Evolutionary conservation across 225 moss, liverwort and hornwort genomes (phyloP).

Genomic region (Asterella californica): DNA sequence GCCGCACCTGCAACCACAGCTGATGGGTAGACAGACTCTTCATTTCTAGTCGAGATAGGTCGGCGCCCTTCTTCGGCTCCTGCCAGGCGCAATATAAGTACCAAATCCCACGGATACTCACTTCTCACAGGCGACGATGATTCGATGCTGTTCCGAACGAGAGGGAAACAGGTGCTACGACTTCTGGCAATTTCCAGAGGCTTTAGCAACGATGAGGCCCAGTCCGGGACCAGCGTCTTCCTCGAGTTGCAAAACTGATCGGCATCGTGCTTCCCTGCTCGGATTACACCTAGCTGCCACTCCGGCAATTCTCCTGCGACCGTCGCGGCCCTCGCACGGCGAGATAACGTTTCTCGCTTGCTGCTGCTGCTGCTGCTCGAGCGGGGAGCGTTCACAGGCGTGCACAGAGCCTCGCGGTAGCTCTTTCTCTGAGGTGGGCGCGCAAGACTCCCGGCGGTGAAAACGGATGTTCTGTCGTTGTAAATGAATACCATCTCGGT

Average conservation of each 20-base stretch:
- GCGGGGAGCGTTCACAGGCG: neutral
- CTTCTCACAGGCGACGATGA: neutral
- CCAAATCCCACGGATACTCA: constrained; percentile 16
- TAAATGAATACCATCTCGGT: constrained; percentile 27
- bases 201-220: constrained; percentile 3
- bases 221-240: neutral
- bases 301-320: neutral
- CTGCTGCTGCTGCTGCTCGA: neutral
- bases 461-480: constrained; percentile 9
- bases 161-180: neutral
- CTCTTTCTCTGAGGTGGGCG: neutral
- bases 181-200: constrained; percentile 3
- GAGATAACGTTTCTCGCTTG: neutral
- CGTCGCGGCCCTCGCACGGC: neutral
- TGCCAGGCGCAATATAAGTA: constrained; percentile 18
- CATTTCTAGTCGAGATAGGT: neutral
- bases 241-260: too few species aligned
- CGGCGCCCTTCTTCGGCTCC: neutral
- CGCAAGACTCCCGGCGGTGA: neutral
- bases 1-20: constrained; percentile 15
- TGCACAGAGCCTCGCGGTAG: constrained; percentile 2
- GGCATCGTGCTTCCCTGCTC: neutral
- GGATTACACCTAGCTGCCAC: neutral
- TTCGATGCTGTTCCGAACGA: neutral
- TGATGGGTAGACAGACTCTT: neutral